Evolutionary conservation across 129 eudicot species (phyloP), one percentile per base, ranked within the genome.

Genomic region (Cynara cardunculus): DNA sequence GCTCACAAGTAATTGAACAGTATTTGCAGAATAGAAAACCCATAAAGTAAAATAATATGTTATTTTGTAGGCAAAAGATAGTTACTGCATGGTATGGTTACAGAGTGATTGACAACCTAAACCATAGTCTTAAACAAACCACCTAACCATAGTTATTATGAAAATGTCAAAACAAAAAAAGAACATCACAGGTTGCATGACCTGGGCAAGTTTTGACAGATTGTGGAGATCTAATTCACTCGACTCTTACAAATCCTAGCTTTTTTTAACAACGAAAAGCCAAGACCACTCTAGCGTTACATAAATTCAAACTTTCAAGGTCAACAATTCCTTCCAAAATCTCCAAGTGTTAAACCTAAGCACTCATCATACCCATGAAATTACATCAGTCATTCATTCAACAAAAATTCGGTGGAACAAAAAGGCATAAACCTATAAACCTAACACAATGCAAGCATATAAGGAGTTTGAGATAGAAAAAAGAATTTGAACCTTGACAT

Each of bases 401-500:
- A 44, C 6, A 56, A 53, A 22, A 53, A 46, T 13, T 39, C 7
- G 14, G 0, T 11, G 7, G 49, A 67, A 37, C 73, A 5, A 21
- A 70, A 19, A 53, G 28, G 28, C 37, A 80, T 9, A 72, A 71
- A 62, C 41, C 13, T 35, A 72, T 49, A 82, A 69, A 34, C 74
- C 56, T 56, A 59, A 69, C 7, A 34, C 37, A 25, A 22, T 25
- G 56, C 64, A 75, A 11, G 10, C 56, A 34, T 1, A 69, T 18
- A 66, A 75, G 28, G 26, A 28, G 31, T 46, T 49, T 6, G 39
- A 67, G 32, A 9, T 35, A 74, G 5, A 53, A 18, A 9, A 41
- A 9, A 13, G 41, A 6, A 46, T 18, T 74, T 19, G 69, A 82
- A 89, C 95, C 95, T 90, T 75, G 90, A 90, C 95, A 90, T 90